Evolutionary conservation across 2,329 filamentous ascomycete genomes (phyloP).

Genomic region (Fusarium nygamai): DNA sequence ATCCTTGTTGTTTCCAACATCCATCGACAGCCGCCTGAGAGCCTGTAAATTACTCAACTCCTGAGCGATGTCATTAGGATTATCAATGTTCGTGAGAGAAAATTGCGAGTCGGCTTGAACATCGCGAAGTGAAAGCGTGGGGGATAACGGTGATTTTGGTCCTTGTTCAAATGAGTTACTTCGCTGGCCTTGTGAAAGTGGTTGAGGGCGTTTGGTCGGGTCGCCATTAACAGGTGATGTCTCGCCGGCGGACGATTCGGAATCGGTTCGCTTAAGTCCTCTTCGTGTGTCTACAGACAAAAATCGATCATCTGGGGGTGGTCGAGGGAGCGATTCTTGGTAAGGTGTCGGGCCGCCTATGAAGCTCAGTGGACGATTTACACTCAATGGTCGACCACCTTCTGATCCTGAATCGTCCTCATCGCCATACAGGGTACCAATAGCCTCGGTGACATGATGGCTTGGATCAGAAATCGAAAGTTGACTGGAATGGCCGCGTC

Average conservation of each 20-base stretch:
- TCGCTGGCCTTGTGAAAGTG: conserved; percentile 54
- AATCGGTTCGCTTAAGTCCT: conserved; percentile 56
- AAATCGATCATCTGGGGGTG: conserved; percentile 45
- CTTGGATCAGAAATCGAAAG: conserved; percentile 84
- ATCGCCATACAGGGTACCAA: conserved; percentile 89
- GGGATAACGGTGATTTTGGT: conserved; percentile 59
- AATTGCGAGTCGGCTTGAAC: conserved; percentile 72
- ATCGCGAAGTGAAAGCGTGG: conserved; percentile 63
- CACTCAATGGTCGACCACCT: conserved; percentile 72
- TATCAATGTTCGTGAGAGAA: conserved; percentile 88
- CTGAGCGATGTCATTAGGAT: conserved; percentile 88
- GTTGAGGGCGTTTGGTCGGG: conserved; percentile 55
- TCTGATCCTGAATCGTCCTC: conserved; percentile 70
- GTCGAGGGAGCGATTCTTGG: conserved; percentile 59
- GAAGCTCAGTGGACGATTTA: conserved; percentile 77
- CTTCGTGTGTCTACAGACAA: conserved; percentile 52
- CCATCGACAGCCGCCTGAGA: conserved; percentile 93
- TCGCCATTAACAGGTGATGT: conserved; percentile 46
- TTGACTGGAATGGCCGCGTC: conserved; percentile 67
- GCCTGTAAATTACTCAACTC: conserved; percentile 93
- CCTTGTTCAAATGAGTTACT: conserved; percentile 53
- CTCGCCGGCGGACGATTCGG: conserved; percentile 53
- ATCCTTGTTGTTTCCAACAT: conserved; percentile 77
- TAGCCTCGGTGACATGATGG: conserved; percentile 94
- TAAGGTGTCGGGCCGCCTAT: conserved; percentile 63